Conservation (phyloP, 208 protist species). For the Trichomonas vaginalis region DNA sequence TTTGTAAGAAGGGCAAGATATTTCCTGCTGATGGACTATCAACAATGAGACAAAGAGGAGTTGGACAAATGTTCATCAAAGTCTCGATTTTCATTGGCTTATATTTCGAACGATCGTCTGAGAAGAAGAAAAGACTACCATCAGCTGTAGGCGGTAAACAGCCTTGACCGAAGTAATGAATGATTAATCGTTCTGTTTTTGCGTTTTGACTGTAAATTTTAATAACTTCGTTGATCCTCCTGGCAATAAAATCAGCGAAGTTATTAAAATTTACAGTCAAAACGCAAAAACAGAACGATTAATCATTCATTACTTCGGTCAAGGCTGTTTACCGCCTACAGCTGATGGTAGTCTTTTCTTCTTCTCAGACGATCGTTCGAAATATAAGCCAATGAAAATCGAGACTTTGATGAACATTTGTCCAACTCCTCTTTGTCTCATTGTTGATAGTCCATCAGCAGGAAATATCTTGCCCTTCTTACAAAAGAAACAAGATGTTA, state of each 20-base stretch:
- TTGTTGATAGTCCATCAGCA: neutral
- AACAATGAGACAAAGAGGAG: neutral
- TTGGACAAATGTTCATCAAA: neutral
- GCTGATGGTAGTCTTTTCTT: neutral
- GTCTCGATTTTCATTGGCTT: neutral
- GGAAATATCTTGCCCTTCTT: neutral
- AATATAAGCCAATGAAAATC: neutral
- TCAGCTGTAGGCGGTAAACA: neutral
- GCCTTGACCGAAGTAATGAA: constrained; percentile 8
- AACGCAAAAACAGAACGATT: neutral
- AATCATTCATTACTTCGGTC: constrained; percentile 4
- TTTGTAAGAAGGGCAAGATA: neutral
- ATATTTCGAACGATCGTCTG: neutral
- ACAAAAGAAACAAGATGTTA: neutral
- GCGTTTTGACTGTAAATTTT: neutral
- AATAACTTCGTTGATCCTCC: neutral
- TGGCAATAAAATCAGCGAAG: neutral
- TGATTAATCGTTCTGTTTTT: neutral
- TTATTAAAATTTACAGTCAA: neutral
- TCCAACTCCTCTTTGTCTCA: neutral
- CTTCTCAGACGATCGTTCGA: neutral
- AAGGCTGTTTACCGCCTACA: neutral
- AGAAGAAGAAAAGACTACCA: neutral
- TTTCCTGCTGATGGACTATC: neutral
- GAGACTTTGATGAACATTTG: neutral